Evolutionary conservation across 2,329 filamentous ascomycete species (phyloP).

Genomic region (Talaromyces albobiverticillius): DNA sequence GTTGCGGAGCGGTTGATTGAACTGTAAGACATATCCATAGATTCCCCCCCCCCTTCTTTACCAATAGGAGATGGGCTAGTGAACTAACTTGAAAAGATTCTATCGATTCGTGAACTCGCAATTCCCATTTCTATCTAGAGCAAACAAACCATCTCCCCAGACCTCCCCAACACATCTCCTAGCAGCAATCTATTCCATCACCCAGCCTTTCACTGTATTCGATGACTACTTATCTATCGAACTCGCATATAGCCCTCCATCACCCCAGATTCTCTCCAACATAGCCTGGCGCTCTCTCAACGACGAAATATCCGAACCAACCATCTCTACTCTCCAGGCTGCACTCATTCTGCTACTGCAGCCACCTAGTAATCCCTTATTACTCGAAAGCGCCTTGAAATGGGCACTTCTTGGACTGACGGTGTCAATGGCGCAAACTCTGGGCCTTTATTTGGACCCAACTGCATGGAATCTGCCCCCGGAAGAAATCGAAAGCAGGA

Average conservation of each 20-base stretch:
- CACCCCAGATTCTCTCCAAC: conserved; percentile 1
- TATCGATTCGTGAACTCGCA: conserved; percentile 7
- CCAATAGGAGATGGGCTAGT: too few relatives aligned
- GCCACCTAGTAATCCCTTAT: conserved; percentile 7
- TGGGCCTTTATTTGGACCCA: conserved; percentile 6
- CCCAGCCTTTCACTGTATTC: conserved; percentile 8
- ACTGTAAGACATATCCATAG: not conserved
- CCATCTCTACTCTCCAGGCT: conserved; percentile 2
- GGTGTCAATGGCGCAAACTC: conserved; percentile 11
- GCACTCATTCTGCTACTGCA: conserved; percentile 5
- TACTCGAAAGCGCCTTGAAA: conserved; percentile 8
- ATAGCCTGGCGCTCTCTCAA: conserved; percentile 10
- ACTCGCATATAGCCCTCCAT: conserved; percentile 5
- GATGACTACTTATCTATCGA: conserved; percentile 10
- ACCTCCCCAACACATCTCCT: conserved; percentile 7
- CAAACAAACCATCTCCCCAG: conserved; percentile 3
- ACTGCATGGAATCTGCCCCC: conserved; percentile 3
- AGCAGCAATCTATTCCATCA: conserved; percentile 9
- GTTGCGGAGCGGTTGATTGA: conserved; percentile 11
- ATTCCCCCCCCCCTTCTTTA: too few relatives aligned
- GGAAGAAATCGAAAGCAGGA: conserved; percentile 6
- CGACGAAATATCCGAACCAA: conserved; percentile 10
- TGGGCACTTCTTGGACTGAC: conserved; percentile 6
- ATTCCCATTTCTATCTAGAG: conserved; percentile 3
- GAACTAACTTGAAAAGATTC: not conserved